Base-by-base conservation (phyloP, 345 rosid species). In the Linum lewisii region DNA sequence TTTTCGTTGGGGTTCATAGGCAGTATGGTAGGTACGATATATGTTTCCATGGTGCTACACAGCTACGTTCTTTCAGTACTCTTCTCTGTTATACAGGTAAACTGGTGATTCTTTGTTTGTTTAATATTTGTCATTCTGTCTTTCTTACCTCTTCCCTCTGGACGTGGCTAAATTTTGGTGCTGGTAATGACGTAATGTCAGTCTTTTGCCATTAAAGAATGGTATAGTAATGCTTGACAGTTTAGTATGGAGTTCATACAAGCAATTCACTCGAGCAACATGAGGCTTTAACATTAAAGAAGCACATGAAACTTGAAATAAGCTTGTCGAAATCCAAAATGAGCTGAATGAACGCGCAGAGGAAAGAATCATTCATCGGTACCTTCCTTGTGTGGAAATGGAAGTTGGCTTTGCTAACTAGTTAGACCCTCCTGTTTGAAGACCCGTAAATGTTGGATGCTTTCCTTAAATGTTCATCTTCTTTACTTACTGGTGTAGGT, bases 21-120 rank as follows among this genome's bases (percentile, higher is more conserved):
- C 51, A 83, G 84, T 68, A 84, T 92, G 98, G 86, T 75, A 22
- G 94, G 94, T 61, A 89, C 97, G 29, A 77, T 93, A 60, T 93
- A 89, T 16, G 99, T 87, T 24, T 86, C 99, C 10, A 87, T 89
- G 94, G 80, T 85, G 66, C 94, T 85, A 73, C 99, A 93, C 73
- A 93, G 91, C 70, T 93, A 93, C 77, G 29, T 93, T 63, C 89
- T 93, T 58, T 93, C 97, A 6, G 91, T 93, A 24, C 78, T 93
- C 70, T 89, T 87, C 77, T 93, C 97, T 47, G 79, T 87, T 1
- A 63, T 89, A 63, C 99, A 93, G 95, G 99, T 89, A 76, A n/a
- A 49, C 58, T 19, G 21, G 25, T 21, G n/a, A n/a, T n/a, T n/a
- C n/a, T n/a, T n/a, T n/a, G n/a, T n/a, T n/a, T n/a, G n/a, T n/a